Evolutionary conservation across 2,329 filamentous ascomycete species (phyloP), one percentile per base, ranked within the genome.

Genomic region (Fusarium goolgardi): DNA sequence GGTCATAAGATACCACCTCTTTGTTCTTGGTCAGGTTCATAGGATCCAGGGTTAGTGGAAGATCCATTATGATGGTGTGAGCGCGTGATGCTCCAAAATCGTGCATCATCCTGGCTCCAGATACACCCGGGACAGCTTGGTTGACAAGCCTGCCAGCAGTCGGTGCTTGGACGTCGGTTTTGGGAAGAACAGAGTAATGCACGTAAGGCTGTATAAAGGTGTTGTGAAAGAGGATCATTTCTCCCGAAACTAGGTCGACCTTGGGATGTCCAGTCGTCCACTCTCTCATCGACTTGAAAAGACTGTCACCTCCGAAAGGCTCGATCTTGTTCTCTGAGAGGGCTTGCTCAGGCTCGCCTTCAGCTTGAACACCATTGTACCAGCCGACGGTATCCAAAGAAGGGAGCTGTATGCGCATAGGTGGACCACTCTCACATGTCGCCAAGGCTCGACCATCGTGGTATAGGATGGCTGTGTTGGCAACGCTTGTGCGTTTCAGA

Each of bases 201-300:
- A 92, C 84, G 68, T 88, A 92, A 0, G 90, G 90, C 12, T 85
- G 82, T 21, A 86, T 72, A 67, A 91, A 91, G 2, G 86, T 88
- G 32, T 86, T 86, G 71, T 92, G 90, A 69, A 90, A 91, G 1
- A 90, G 80, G 7, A 92, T 81, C 76, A 92, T 81, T 73, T 92
- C 89, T 40, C 87, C 86, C 0, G 88, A 90, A 1, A 76, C 71
- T 0, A 85, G 86, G 68, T 93, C 90, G 50, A 92, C 84, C 64
- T 88, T 86, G 9, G 90, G 90, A 75, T 91, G 88, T 21, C 87
- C 87, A 3, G 90, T 92, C 1, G 89, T 90, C 89, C 88, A 91
- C 75, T 91, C 89, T 65, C 84, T 86, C 85, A 91, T 88, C 72
- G 87, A 91, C 37, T 83, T 83, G 25, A 88, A 73, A 3, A 85